Evolutionary conservation across 2,329 filamentous ascomycete genomes (phyloP), one percentile per base, ranked within the genome.

Genomic region (Polytolypa hystricis): DNA sequence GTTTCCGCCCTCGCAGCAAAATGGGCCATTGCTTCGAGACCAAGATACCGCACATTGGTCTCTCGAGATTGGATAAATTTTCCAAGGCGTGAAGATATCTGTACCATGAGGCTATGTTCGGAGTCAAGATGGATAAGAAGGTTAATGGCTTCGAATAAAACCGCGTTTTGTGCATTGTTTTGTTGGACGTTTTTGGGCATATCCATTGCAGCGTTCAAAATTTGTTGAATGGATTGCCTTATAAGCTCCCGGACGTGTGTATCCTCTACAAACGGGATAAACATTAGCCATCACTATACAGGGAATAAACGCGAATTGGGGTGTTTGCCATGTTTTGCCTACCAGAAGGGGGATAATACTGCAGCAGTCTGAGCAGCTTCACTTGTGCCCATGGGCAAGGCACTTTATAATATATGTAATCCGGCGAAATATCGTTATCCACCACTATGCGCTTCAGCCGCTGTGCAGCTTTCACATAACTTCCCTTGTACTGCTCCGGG

Each of bases 381-480:
- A 96, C 83, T 62, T 96, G 87, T 40, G 98, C 79, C 91, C 91
- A 98, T 2, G 91, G 91, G 55, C 91, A 98, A 1, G 91, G 91
- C n/a, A 98, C 91, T 54, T 95, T 95, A 70, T 98, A 98, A 66
- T 98, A 98, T 17, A 95, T 74, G 56, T 98, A 98, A 56, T 96
- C 91, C 38, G 77, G 74, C 0, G 84, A 76, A 52, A 84, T 91
- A 49, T 98, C 89, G 45, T 81, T 81, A 48, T 96, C 89, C 17
- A 96, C 79, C 11, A 95, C 71, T 47, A 96, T 83, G 47, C 84
- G 80, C 66, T 94, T 94, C 50, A 98, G 61, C 39, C 86, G 73
- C 43, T 84, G 82, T 1, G 89, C 89, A 20, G 89, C 89, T 64
- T 96, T 98, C 45, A 86, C 79, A 56, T 95, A 96, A 51, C 84